Evolutionary conservation across 192 early-diverging fungal species (phyloP).

Genomic region (Paraglomus brasilianum): DNA sequence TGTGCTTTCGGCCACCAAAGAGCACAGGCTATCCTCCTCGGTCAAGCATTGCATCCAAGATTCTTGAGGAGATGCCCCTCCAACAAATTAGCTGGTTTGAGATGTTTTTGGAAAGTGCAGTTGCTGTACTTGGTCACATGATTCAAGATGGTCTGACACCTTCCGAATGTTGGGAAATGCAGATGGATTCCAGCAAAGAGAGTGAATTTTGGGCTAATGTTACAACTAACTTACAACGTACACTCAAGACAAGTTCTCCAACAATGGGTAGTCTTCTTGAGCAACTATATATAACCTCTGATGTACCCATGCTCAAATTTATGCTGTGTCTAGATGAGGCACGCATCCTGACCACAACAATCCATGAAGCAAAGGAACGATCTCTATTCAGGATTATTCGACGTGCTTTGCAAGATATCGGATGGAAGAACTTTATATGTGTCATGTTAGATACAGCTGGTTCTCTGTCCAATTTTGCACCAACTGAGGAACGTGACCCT

Average conservation of each 20-base stretch:
- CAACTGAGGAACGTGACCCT: neutral
- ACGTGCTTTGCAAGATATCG: neutral
- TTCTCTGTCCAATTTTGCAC: neutral
- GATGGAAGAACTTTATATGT: neutral
- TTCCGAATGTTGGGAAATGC: neutral
- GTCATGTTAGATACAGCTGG: conserved; percentile 4
- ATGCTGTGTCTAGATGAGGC: conserved; percentile 11
- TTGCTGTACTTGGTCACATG: too few species aligned
- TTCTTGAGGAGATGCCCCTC: neutral
- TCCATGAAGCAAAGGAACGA: neutral
- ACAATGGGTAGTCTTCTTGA: neutral
- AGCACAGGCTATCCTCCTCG: conserved; percentile 23
- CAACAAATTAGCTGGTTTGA: too few species aligned
- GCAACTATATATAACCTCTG: neutral
- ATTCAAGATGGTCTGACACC: neutral
- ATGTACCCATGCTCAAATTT: neutral
- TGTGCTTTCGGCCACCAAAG: neutral
- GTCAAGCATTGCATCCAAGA: neutral
- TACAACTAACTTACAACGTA: neutral
- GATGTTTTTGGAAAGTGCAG: too few species aligned
- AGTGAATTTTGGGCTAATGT: neutral
- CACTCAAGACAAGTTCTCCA: neutral
- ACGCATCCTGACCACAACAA: neutral
- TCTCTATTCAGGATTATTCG: neutral
- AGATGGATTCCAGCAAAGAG: neutral